Conservation (phyloP, 331 rosid species). For the Malus hybrid region DNA sequence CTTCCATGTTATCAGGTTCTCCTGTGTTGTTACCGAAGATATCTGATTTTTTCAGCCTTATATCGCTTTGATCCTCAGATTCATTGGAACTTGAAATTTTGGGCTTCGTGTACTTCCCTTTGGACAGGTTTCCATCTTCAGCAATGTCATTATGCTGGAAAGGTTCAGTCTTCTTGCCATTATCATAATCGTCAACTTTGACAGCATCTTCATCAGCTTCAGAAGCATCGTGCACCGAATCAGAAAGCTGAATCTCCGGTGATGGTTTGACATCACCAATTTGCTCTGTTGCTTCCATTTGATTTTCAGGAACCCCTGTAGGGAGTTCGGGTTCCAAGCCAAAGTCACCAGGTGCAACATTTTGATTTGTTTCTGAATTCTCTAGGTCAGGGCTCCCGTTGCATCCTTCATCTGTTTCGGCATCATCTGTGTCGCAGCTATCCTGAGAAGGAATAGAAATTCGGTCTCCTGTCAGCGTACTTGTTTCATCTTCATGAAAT, state of each 20-base stretch:
- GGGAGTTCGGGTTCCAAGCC: not conserved
- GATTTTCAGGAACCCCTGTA: not conserved
- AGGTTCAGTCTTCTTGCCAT: constrained; percentile 7
- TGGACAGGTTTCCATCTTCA: constrained; percentile 10
- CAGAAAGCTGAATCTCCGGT: not conserved
- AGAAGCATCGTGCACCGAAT: not conserved
- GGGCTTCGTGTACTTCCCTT: constrained; percentile 16
- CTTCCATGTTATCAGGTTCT: not conserved
- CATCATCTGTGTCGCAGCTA: not conserved
- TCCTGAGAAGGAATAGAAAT: not conserved
- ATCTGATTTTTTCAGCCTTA: constrained; percentile 2
- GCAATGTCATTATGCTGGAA: constrained; percentile 17
- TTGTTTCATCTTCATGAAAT: constrained; percentile 11
- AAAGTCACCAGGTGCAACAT: not conserved
- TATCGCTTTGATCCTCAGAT: constrained; percentile 17
- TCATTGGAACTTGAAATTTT: constrained; percentile 2
- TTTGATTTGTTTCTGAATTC: constrained; percentile 4
- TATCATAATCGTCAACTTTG: not conserved
- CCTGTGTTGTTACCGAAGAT: not conserved
- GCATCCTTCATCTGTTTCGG: constrained; percentile 12
- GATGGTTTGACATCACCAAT: constrained; percentile 4
- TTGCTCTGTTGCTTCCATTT: constrained; percentile 9
- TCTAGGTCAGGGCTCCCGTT: constrained; percentile 8
- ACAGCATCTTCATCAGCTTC: not conserved
- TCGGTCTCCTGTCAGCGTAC: no score